Percentiles rank a stretch among this genome's conserved stretches.
phyloP scores from a whole-genome alignment of 768 basidiomycete genomes.

The Suillus hirtellus region DNA sequence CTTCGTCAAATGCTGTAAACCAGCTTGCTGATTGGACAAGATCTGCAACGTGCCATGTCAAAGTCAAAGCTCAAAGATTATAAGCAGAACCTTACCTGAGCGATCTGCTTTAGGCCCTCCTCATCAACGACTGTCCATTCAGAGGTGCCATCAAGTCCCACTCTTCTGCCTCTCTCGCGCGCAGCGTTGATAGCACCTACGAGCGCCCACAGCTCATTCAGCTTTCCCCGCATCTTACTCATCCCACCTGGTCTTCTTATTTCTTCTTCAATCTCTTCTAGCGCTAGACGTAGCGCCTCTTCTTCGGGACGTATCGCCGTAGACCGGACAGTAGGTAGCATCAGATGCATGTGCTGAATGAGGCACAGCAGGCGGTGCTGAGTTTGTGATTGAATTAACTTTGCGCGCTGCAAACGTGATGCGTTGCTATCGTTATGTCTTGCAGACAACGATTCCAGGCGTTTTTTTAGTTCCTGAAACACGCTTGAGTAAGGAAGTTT shows the following conservation, averaged over 20 bases:
- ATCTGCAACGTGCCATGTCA: slow-evolving; percentile 46
- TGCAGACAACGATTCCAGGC: slow-evolving; percentile 59
- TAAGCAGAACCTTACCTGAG: slow-evolving; percentile 50
- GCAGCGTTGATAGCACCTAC: slow-evolving; percentile 69
- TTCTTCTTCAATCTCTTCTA: slow-evolving; percentile 79
- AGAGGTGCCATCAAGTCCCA: slow-evolving; percentile 39
- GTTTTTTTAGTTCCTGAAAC: slow-evolving; percentile 62
- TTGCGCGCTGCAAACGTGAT: slow-evolving; percentile 63
- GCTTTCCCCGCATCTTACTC: slow-evolving; percentile 66
- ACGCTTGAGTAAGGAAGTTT: slow-evolving; percentile 5
- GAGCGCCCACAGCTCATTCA: slow-evolving; percentile 86
- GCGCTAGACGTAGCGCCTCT: slow-evolving; percentile 64
- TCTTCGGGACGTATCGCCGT: slow-evolving; percentile 79
- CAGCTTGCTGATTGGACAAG: slow-evolving; percentile 74
- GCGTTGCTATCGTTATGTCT: slow-evolving; percentile 67
- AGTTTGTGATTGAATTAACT: slow-evolving; percentile 65
- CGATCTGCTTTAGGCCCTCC: slow-evolving; percentile 75
- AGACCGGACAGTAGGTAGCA: slow-evolving; percentile 75
- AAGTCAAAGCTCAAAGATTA: slow-evolving; percentile 7
- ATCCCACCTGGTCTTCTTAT: slow-evolving; percentile 50
- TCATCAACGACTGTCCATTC: slow-evolving; percentile 89
- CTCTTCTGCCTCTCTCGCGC: slow-evolving; percentile 50
- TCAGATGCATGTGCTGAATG: slow-evolving; percentile 74
- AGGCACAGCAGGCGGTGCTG: slow-evolving; percentile 68
- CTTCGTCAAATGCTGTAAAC: slow-evolving; percentile 77